phyloP scores from a whole-genome alignment of 345 rosid species.

The Eucalyptus sp. region DNA sequence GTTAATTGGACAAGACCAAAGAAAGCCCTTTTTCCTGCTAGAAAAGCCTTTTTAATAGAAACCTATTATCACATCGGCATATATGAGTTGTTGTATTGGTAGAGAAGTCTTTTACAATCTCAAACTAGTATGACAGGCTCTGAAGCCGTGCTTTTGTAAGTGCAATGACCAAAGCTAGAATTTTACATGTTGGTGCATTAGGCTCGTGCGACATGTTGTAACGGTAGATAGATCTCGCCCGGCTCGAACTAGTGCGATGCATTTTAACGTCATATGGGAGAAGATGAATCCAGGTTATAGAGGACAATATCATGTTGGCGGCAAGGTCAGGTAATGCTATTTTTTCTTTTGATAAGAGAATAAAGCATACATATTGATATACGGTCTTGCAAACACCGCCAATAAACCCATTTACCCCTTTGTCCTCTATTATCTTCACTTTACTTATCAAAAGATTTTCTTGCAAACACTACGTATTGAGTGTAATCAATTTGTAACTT shows the following conservation, averaged over 20 bases:
- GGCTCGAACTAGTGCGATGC: not conserved
- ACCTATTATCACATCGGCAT: not conserved
- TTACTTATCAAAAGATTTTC: not conserved
- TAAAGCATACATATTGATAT: not conserved
- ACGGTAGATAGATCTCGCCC: not conserved
- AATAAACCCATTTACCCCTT: not conserved
- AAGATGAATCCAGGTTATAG: not conserved
- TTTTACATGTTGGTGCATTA: not conserved
- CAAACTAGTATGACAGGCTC: not conserved
- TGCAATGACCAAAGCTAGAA: not conserved
- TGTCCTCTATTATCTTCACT: not conserved
- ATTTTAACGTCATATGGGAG: not conserved
- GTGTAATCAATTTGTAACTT: not conserved
- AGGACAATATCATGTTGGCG: not conserved
- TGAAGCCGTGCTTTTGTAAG: not conserved
- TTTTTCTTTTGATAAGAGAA: not conserved
- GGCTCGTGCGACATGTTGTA: not conserved
- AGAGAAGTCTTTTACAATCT: not conserved
- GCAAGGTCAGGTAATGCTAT: not conserved
- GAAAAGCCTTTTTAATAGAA: no score
- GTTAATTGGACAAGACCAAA: no score
- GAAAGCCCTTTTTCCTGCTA: no score
- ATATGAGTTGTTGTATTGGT: not conserved
- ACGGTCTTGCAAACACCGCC: not conserved
- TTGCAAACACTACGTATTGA: not conserved